Percentiles rank a stretch among this genome's conserved stretches.
phyloP scores from a whole-genome alignment of 106 monocot species.

The Acorus calamus region DNA sequence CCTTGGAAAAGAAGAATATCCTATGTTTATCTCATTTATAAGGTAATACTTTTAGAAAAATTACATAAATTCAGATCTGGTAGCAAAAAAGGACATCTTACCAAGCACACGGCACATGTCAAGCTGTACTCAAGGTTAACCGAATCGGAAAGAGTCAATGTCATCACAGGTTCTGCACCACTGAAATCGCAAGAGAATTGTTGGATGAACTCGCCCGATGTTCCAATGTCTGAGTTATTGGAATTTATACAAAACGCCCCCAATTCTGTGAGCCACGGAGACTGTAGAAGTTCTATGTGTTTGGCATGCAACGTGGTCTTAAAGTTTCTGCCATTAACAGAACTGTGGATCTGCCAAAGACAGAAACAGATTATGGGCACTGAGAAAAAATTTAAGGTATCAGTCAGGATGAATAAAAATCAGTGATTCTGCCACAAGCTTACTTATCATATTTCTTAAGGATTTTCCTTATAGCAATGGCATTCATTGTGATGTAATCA shows the following conservation, averaged over 20 bases:
- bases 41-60: no score
- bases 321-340: slow-evolving; percentile 69
- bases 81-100: slow-evolving; percentile 17
- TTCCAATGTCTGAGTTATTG: slow-evolving; percentile 29
- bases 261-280: slow-evolving; percentile 76
- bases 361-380: no score
- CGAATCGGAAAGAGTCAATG: slow-evolving; percentile 41
- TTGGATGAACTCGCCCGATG: slow-evolving; percentile 47
- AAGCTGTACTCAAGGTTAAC: slow-evolving; percentile 64
- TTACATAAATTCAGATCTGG: no score
- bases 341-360: slow-evolving; percentile 52
- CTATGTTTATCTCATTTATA: no score
- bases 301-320: slow-evolving; percentile 48
- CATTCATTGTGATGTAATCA: slow-evolving; percentile 70
- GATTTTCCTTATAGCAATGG: slow-evolving; percentile 65
- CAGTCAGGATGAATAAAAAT: no score
- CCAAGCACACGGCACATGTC: slow-evolving; percentile 71
- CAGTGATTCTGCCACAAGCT: not conserved
- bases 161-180: slow-evolving; percentile 37
- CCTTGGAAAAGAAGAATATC: no score
- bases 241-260: slow-evolving; percentile 70
- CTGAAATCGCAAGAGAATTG: slow-evolving; percentile 60
- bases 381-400: no score
- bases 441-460: slow-evolving; percentile 88
- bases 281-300: slow-evolving; percentile 64